Evolutionary conservation across 2,329 filamentous ascomycete species (phyloP).

Genomic region (Xylaria sp.): DNA sequence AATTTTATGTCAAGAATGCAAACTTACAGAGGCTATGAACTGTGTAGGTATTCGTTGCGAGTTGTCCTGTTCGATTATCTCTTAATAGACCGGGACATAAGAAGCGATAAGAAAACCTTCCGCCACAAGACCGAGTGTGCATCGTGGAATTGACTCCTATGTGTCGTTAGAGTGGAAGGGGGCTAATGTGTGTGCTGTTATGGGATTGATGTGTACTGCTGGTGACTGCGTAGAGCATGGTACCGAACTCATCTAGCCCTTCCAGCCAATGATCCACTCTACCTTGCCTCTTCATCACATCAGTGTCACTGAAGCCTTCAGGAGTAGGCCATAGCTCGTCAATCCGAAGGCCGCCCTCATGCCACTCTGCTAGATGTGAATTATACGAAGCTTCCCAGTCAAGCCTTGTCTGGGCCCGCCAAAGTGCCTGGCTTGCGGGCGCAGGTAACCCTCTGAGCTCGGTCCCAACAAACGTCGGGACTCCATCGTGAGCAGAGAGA

Average conservation of each 20-base stretch:
- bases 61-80: neutral
- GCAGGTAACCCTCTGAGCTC: constrained; percentile 60
- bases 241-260: constrained; percentile 64
- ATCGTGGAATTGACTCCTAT: neutral
- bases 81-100: neutral
- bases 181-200: neutral
- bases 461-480: constrained; percentile 60
- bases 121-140: neutral
- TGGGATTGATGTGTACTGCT: constrained; percentile 56
- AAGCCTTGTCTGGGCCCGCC: constrained; percentile 53
- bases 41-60: neutral
- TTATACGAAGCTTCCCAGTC: constrained; percentile 60
- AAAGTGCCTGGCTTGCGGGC: constrained; percentile 56
- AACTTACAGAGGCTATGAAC: neutral
- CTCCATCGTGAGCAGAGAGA: constrained; percentile 55
- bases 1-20: neutral
- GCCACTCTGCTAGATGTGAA: constrained; percentile 56
- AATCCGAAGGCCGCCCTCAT: constrained; percentile 55
- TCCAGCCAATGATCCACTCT: constrained; percentile 63
- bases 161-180: neutral
- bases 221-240: constrained; percentile 62
- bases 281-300: constrained; percentile 47
- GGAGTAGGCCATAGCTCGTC: constrained; percentile 63
- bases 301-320: constrained; percentile 47
- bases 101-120: neutral